Percentiles rank a stretch among this genome's conserved stretches.
phyloP scores from a whole-genome alignment of 2,329 filamentous ascomycete genomes.

The Oidium heveae region DNA sequence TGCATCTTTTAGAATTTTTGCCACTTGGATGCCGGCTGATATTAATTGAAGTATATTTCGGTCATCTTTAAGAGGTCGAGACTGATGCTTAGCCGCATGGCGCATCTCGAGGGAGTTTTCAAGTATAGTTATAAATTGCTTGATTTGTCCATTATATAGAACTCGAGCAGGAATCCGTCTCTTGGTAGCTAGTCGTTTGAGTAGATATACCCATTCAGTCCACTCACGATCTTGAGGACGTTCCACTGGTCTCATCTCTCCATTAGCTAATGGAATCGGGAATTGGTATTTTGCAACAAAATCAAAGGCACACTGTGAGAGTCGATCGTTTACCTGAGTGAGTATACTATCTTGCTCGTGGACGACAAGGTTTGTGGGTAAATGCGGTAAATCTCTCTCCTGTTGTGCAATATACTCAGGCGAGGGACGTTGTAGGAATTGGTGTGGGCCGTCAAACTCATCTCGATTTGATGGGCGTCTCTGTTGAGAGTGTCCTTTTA shows the following conservation, averaged over 20 bases:
- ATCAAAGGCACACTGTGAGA: constrained; percentile 70
- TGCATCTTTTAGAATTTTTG: constrained; percentile 67
- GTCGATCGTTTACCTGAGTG: constrained; percentile 55
- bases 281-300: constrained; percentile 84
- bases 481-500: constrained; percentile 25
- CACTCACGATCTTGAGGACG: constrained; percentile 57
- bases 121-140: constrained; percentile 68
- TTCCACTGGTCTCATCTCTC: constrained; percentile 53
- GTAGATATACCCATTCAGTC: constrained; percentile 77
- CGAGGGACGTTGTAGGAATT: constrained; percentile 50
- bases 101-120: constrained; percentile 79
- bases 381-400: constrained; percentile 55
- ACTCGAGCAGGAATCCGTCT: constrained; percentile 62
- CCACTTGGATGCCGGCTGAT: constrained; percentile 66
- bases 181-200: constrained; percentile 69
- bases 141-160: constrained; percentile 74
- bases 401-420: constrained; percentile 48
- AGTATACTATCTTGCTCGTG: constrained; percentile 69
- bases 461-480: constrained; percentile 57
- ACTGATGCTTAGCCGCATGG: constrained; percentile 63
- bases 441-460: constrained; percentile 72
- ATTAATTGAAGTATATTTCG: constrained; percentile 72
- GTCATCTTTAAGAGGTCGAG: constrained; percentile 64
- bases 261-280: constrained; percentile 48
- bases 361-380: constrained; percentile 59